phyloP scores from a whole-genome alignment of 768 basidiomycete species.

The Artomyces pyxidatus region DNA sequence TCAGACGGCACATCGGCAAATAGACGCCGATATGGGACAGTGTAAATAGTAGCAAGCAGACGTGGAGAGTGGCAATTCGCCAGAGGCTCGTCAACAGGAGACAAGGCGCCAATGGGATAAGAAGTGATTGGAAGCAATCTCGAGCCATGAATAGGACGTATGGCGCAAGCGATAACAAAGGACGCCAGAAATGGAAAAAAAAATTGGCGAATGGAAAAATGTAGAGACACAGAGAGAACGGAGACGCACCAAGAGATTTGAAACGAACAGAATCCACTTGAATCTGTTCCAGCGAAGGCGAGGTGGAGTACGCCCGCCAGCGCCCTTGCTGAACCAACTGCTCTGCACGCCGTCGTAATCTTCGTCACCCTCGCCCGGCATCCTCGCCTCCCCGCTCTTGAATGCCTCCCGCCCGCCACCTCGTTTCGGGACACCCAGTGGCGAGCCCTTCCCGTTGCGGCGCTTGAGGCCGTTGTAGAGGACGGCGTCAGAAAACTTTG shows the following conservation, averaged over 20 bases:
- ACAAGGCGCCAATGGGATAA: too few species aligned
- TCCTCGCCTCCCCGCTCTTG: conserved; percentile 28
- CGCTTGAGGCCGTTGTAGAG: conserved; percentile 34
- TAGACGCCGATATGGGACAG: too few species aligned
- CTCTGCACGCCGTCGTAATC: conserved; percentile 30
- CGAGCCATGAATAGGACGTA: too few species aligned
- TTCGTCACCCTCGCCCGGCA: conserved; percentile 30
- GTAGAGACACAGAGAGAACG: neutral
- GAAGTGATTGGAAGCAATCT: too few species aligned
- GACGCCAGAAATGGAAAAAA: too few species aligned
- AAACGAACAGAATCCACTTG: conserved; percentile 71
- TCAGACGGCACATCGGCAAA: too few species aligned
- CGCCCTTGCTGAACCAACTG: conserved; percentile 33
- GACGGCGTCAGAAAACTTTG: conserved; percentile 55
- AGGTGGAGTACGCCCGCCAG: conserved; percentile 29
- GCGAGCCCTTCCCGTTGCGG: conserved; percentile 29
- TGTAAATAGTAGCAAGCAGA: too few species aligned
- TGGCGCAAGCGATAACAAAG: too few species aligned
- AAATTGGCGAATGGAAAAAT: too few species aligned
- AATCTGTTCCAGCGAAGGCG: conserved; percentile 71
- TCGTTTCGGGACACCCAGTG: conserved; percentile 40
- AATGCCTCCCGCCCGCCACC: conserved; percentile 67
- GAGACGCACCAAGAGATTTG: conserved; percentile 47
- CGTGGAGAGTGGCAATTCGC: too few species aligned
- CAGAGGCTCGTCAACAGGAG: too few species aligned